Percentiles rank a stretch among this genome's conserved stretches.
Conservation (phyloP, 305 asterid genomes). For the Nicotiana rustica region DNA sequence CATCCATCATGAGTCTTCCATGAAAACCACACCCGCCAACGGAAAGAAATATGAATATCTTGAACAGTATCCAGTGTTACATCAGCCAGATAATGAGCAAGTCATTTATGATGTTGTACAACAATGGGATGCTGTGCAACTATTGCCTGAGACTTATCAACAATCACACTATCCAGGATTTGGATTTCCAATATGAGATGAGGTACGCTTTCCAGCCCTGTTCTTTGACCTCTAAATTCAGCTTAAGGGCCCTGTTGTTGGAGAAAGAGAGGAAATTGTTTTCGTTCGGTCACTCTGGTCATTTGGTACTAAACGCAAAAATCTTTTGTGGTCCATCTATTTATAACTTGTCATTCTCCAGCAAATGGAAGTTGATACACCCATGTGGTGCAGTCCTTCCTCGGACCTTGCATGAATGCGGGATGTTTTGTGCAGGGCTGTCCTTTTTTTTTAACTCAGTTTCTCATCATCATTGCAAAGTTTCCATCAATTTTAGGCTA, state of each 20-base stretch:
- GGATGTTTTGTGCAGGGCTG: no score
- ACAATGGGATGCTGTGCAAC: conserved; percentile 25
- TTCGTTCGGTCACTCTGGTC: not conserved
- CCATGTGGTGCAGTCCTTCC: no score
- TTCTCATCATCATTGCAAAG: not conserved
- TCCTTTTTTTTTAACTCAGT: not conserved
- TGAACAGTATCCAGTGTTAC: not conserved
- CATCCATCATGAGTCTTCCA: conserved; percentile 17
- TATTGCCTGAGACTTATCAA: conserved; percentile 7
- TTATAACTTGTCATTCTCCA: conserved; percentile 11
- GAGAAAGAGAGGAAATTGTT: conserved; percentile 9
- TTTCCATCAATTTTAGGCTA: not conserved
- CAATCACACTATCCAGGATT: not conserved
- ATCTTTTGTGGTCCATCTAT: not conserved
- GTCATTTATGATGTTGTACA: conserved; percentile 30
- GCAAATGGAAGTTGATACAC: not conserved
- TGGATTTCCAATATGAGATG: conserved; percentile 26
- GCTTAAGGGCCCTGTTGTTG: not conserved
- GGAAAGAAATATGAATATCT: conserved; percentile 19
- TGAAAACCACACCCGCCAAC: not conserved
- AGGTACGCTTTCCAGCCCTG: not conserved
- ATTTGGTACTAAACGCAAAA: conserved; percentile 5
- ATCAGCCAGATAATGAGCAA: conserved; percentile 28
- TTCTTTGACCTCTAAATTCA: conserved; percentile 6
- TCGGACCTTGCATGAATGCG: no score